These are phyloP conservation scores for Russula emetica DNA, from an alignment of 768 basidiomycete species.

Conservation along the genomic window DNA sequence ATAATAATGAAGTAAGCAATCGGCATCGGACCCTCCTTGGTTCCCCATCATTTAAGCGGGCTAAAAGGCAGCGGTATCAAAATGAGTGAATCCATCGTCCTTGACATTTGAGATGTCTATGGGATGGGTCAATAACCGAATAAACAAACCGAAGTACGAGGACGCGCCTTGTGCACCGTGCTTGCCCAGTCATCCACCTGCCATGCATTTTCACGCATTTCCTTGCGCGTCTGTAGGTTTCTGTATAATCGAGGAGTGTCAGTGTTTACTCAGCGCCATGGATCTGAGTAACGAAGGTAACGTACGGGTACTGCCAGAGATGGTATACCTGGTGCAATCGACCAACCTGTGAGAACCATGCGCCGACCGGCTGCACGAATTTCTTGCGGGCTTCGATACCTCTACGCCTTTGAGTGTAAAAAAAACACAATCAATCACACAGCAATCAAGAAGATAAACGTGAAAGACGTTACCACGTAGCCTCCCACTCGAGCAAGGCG, in stretches of 20 bases:
- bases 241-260: slow-evolving; percentile 35
- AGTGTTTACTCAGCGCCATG: not conserved
- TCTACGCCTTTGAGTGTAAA: slow-evolving; percentile 55
- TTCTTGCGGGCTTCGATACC: slow-evolving; percentile 92
- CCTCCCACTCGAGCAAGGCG: slow-evolving; percentile 91
- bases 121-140: not conserved
- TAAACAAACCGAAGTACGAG: not conserved
- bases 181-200: slow-evolving; percentile 92
- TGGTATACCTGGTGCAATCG: slow-evolving; percentile 88
- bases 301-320: slow-evolving; percentile 93
- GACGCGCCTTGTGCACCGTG: slow-evolving; percentile 79
- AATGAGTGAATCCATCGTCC: slow-evolving; percentile 83
- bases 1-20: slow-evolving; percentile 82
- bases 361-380: slow-evolving; percentile 80
- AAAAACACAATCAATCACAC: slow-evolving; percentile 3
- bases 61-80: slow-evolving; percentile 76
- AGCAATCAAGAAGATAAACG: not conserved
- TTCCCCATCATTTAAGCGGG: slow-evolving; percentile 80
- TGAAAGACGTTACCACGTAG: slow-evolving; percentile 60
- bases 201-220: slow-evolving; percentile 88
- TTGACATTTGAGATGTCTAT: slow-evolving; percentile 88
- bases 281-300: not conserved
- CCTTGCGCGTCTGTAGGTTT: slow-evolving; percentile 74
- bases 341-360: slow-evolving; percentile 90
- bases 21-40: slow-evolving; percentile 82